Evolutionary conservation across 129 eudicot genomes (phyloP).

Genomic region (Flaveria bidentis): DNA sequence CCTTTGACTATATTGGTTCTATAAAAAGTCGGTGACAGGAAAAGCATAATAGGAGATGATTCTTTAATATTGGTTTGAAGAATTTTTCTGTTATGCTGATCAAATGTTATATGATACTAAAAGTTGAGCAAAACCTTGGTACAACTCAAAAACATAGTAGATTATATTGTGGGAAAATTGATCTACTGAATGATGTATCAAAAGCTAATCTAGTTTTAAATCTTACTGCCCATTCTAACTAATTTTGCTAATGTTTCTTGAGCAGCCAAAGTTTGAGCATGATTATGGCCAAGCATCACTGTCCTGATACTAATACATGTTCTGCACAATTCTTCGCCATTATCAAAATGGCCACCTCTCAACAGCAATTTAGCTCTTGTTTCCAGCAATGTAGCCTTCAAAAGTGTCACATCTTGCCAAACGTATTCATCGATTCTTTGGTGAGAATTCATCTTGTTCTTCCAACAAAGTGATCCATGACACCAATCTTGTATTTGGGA

Average conservation of each 20-base stretch:
- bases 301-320: slow-evolving; percentile 91
- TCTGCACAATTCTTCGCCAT: slow-evolving; percentile 84
- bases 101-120: slow-evolving; percentile 15
- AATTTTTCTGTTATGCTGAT: slow-evolving; percentile 15
- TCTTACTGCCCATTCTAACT: slow-evolving; percentile 90
- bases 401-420: slow-evolving; percentile 87
- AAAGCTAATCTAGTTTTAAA: slow-evolving; percentile 36
- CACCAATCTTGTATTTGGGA: slow-evolving; percentile 87
- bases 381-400: slow-evolving; percentile 82
- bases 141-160: slow-evolving; percentile 33
- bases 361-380: slow-evolving; percentile 77
- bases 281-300: slow-evolving; percentile 91
- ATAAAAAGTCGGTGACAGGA: background rate
- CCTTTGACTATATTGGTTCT: too few species aligned
- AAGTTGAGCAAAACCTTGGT: slow-evolving; percentile 16
- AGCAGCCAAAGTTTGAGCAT: slow-evolving; percentile 87
- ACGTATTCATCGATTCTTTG: slow-evolving; percentile 77
- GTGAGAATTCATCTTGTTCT: slow-evolving; percentile 55
- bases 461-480: slow-evolving; percentile 89
- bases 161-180: slow-evolving; percentile 44
- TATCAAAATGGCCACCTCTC: slow-evolving; percentile 82
- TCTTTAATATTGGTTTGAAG: slow-evolving; percentile 17
- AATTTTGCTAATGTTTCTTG: slow-evolving; percentile 90
- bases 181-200: slow-evolving; percentile 29
- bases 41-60: slow-evolving; percentile 4